These are phyloP conservation scores for Macrocybe gigantea DNA, from an alignment of 768 basidiomycete genomes.

Conservation along the genomic window DNA sequence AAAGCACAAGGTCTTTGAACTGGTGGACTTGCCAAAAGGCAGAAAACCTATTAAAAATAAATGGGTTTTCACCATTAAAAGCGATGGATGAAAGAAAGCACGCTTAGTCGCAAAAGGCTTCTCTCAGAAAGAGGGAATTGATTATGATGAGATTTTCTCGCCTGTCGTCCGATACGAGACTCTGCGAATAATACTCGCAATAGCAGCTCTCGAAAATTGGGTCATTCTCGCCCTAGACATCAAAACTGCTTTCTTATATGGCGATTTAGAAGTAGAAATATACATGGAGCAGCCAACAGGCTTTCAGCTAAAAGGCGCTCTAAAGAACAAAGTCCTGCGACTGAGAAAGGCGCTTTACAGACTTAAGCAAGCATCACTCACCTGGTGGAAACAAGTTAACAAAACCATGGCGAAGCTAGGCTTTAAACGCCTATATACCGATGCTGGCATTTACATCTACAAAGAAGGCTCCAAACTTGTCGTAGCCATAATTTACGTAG, in stretches of 20 bases:
- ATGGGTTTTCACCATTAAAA: constrained; percentile 15
- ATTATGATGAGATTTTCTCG: not conserved
- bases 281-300: constrained; percentile 3
- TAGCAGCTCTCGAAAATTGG: not conserved
- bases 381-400: constrained; percentile 1
- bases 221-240: not conserved
- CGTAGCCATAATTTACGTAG: constrained; percentile 7
- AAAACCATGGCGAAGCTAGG: constrained; percentile 1
- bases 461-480: constrained; percentile 3
- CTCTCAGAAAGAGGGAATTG: not conserved
- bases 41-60: constrained; percentile 9
- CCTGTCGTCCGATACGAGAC: not conserved
- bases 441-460: constrained; percentile 6
- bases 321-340: not conserved
- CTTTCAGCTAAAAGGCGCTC: not conserved
- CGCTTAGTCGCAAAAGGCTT: constrained; percentile 13
- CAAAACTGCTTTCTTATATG: constrained; percentile 1
- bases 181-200: not conserved
- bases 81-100: constrained; percentile 11
- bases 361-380: constrained; percentile 6
- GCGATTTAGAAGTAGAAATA: not conserved
- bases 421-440: constrained; percentile 4
- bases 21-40: constrained; percentile 7
- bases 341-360: constrained; percentile 6
- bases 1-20: not conserved